These are phyloP conservation scores for Russula compacta DNA, from an alignment of 768 basidiomycete genomes.

Conservation along the genomic window DNA sequence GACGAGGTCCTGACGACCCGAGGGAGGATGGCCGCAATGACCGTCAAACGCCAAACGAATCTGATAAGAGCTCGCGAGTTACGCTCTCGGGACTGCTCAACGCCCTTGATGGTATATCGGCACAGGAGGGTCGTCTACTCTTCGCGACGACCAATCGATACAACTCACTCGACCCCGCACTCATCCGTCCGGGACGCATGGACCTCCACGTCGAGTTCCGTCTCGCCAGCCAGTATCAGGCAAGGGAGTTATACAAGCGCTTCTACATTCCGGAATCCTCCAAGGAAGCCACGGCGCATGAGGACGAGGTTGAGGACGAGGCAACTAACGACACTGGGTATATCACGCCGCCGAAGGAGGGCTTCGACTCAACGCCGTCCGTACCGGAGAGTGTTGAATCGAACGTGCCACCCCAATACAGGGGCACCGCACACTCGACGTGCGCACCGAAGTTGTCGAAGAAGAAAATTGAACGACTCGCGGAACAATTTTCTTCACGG, in stretches of 20 bases:
- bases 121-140: constrained; percentile 74
- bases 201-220: constrained; percentile 72
- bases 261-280: constrained; percentile 50
- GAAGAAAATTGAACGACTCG: constrained; percentile 37
- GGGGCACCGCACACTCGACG: constrained; percentile 6
- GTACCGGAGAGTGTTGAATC: neutral
- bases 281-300: constrained; percentile 19
- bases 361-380: neutral
- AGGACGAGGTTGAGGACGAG: constrained; percentile 22
- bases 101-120: constrained; percentile 70
- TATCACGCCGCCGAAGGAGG: constrained; percentile 13
- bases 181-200: constrained; percentile 72
- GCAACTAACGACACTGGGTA: constrained; percentile 20
- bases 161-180: constrained; percentile 57
- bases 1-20: constrained; percentile 1
- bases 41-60: neutral
- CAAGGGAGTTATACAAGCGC: constrained; percentile 50
- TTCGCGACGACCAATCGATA: constrained; percentile 78
- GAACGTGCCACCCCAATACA: neutral
- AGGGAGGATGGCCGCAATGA: constrained; percentile 8
- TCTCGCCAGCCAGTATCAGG: constrained; percentile 63
- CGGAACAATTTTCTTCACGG: constrained; percentile 42
- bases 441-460: constrained; percentile 33
- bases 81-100: constrained; percentile 70
- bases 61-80: constrained; percentile 28